A percentile compares a stretch with the other conserved stretches of the same genome.
Conservation (phyloP, 2,329 filamentous ascomycete species). For the Blastomyces parvus region DNA sequence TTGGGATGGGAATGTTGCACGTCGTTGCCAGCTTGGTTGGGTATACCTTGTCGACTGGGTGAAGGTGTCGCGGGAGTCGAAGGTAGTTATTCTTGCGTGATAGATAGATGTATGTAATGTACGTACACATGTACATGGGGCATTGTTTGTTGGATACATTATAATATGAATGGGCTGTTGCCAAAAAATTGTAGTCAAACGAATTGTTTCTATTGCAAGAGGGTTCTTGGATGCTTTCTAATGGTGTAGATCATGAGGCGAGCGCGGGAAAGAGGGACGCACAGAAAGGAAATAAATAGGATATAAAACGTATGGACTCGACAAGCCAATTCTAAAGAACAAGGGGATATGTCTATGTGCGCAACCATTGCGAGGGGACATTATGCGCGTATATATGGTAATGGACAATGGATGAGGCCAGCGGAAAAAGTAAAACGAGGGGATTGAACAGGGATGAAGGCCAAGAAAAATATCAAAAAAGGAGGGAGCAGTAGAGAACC, state of each 20-base stretch:
- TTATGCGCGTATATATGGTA: slow-evolving; percentile 2
- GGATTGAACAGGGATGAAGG: background rate
- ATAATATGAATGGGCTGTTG: background rate
- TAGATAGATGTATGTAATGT: no score
- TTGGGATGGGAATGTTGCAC: background rate
- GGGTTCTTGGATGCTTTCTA: background rate
- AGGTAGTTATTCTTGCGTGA: background rate
- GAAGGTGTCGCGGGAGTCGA: background rate
- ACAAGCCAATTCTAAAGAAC: background rate
- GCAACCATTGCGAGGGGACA: background rate
- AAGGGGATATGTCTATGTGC: background rate
- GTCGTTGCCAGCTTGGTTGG: background rate
- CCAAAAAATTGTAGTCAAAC: background rate
- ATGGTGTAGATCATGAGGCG: no score
- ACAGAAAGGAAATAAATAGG: background rate
- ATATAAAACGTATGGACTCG: background rate
- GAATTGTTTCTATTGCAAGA: background rate
- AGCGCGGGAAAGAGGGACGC: background rate
- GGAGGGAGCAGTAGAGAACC: slow-evolving; percentile 1
- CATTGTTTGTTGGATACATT: background rate
- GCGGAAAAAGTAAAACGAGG: background rate
- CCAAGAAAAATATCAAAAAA: background rate
- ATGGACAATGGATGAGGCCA: background rate
- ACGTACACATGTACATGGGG: background rate
- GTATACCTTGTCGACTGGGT: slow-evolving; percentile 1